Percentiles rank a stretch among this genome's conserved stretches.
Evolutionary conservation across 140 eudicot species (phyloP).

Genomic region (Anethum foeniculum): DNA sequence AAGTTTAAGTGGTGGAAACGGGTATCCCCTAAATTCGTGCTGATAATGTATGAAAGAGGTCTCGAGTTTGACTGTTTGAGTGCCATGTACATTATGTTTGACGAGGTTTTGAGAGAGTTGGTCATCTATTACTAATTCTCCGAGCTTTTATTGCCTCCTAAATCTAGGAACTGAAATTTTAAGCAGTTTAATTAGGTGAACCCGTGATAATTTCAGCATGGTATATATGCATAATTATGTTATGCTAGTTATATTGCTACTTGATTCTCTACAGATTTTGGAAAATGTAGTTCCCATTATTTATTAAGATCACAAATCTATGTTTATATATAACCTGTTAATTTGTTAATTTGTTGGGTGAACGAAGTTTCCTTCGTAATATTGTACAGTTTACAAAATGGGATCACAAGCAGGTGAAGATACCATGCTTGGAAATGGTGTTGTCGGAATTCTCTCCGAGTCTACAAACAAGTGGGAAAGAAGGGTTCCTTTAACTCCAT

Average conservation of each 20-base stretch:
- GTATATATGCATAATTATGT: background rate
- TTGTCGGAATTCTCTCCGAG: constrained; percentile 90
- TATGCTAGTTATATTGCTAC: background rate
- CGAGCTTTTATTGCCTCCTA: background rate
- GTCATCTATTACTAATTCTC: too few species aligned
- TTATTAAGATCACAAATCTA: background rate
- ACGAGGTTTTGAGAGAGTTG: background rate
- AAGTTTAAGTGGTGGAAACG: background rate
- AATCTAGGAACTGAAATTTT: background rate
- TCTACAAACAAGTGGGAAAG: constrained; percentile 99
- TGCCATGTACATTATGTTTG: background rate
- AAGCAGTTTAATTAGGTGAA: background rate
- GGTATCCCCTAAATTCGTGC: background rate
- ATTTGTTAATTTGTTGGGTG: background rate
- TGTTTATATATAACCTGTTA: background rate
- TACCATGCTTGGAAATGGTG: constrained; percentile 79
- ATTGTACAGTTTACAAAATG: constrained; percentile 6
- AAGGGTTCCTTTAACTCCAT: constrained; percentile 88
- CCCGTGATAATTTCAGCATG: background rate
- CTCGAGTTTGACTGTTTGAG: background rate
- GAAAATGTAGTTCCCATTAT: background rate
- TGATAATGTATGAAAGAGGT: background rate
- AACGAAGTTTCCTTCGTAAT: background rate
- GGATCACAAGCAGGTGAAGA: constrained; percentile 7
- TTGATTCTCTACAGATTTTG: background rate